These are phyloP conservation scores for Lophiotrema nucula DNA, from an alignment of 495 filamentous ascomycete genomes.

Conservation along the genomic window DNA sequence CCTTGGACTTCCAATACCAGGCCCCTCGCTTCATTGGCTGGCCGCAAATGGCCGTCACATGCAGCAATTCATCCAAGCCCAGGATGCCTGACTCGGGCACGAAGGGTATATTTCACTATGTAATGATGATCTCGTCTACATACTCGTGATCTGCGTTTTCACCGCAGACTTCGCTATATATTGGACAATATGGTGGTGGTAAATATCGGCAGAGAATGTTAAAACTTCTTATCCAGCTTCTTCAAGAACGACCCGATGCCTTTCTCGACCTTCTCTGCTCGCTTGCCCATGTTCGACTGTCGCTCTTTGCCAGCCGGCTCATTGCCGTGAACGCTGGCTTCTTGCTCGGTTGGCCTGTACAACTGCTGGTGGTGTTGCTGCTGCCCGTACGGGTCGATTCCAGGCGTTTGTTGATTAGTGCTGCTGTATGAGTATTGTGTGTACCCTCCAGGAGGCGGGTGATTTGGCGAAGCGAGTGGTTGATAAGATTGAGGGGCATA, in stretches of 20 bases:
- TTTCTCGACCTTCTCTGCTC: conserved; percentile 69
- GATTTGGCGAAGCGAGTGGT: conserved; percentile 28
- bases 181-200: neutral
- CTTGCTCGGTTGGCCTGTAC: conserved; percentile 68
- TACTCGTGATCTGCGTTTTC: no score
- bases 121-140: no score
- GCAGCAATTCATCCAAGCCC: conserved; percentile 1
- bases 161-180: no score
- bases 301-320: conserved; percentile 44
- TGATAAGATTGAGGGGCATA: conserved; percentile 40
- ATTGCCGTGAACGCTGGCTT: conserved; percentile 39
- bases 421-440: conserved; percentile 24
- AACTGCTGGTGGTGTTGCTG: conserved; percentile 75
- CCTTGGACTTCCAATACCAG: neutral
- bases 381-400: conserved; percentile 57
- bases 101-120: no score
- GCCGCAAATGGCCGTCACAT: neutral
- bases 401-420: conserved; percentile 33
- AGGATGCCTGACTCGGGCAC: no score
- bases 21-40: neutral
- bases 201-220: conserved; percentile 20
- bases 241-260: conserved; percentile 79
- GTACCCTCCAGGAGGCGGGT: conserved; percentile 23
- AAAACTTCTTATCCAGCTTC: conserved; percentile 85
- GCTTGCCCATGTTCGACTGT: conserved; percentile 63